Percentiles rank a stretch among this genome's conserved stretches.
Conservation (phyloP, 305 asterid genomes). For the Solanum hybrid region DNA sequence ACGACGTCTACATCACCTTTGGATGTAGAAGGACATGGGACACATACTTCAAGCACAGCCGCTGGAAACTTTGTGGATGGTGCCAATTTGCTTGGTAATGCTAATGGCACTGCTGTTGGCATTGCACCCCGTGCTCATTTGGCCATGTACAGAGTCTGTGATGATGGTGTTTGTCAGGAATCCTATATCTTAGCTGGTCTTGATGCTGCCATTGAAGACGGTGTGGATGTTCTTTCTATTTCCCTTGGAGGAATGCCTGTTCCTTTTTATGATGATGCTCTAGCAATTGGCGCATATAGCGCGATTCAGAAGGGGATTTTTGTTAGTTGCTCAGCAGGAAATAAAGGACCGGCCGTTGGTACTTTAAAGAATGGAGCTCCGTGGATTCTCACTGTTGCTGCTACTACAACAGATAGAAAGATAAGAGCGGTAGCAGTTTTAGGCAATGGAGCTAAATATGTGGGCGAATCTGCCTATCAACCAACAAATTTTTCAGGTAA, state of each 20-base stretch:
- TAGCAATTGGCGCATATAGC: not conserved
- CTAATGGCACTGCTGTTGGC: slow-evolving; percentile 44
- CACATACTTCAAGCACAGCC: slow-evolving; percentile 45
- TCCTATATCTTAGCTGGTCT: not conserved
- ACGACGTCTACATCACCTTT: slow-evolving; percentile 21
- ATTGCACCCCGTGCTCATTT: slow-evolving; percentile 46
- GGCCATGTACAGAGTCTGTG: slow-evolving; percentile 37
- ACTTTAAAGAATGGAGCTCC: not conserved
- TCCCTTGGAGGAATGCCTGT: not conserved
- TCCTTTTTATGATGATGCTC: not conserved
- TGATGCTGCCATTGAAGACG: not conserved
- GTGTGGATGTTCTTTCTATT: not conserved
- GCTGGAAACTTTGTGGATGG: slow-evolving; percentile 38
- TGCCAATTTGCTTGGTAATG: slow-evolving; percentile 28
- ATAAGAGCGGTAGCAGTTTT: not conserved
- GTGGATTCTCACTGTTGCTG: not conserved
- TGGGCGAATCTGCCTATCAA: not conserved
- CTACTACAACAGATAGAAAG: not conserved
- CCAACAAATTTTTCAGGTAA: not conserved
- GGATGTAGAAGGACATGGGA: slow-evolving; percentile 36
- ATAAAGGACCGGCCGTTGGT: not conserved
- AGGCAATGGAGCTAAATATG: not conserved
- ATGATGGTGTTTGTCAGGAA: not conserved
- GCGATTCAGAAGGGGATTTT: not conserved
- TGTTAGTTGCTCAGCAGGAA: not conserved